Percentiles rank a stretch among this genome's conserved stretches.
Conservation (phyloP, 1,139 yeast genomes). For the Pneumocystis murina region DNA sequence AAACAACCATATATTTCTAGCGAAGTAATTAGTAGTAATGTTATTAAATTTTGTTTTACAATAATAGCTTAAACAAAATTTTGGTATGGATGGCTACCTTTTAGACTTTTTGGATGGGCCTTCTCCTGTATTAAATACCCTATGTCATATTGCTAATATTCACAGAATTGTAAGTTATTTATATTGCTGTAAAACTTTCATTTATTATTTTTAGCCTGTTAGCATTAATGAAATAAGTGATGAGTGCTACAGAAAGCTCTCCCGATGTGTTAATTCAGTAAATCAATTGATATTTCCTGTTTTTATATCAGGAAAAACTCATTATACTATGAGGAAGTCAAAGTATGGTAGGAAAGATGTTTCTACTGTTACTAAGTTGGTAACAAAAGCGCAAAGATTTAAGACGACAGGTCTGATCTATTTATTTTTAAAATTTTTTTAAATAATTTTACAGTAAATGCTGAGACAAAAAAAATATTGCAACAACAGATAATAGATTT, state of each 20-base stretch:
- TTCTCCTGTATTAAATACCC: constrained; percentile 53
- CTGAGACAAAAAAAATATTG: not conserved
- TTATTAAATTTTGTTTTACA: constrained; percentile 30
- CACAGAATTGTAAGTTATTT: constrained; percentile 29
- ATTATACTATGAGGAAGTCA: constrained; percentile 4
- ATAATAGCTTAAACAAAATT: not conserved
- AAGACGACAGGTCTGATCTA: not conserved
- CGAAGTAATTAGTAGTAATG: constrained; percentile 32
- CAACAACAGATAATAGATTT: not conserved
- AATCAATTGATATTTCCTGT: not conserved
- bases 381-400: not conserved
- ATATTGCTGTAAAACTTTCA: not conserved
- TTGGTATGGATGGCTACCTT: constrained; percentile 45
- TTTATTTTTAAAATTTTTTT: not conserved
- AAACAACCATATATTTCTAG: constrained; percentile 23
- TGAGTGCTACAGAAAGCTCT: not conserved
- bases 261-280: not conserved
- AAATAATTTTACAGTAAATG: not conserved
- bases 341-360: constrained; percentile 1
- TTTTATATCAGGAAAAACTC: constrained; percentile 1
- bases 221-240: not conserved
- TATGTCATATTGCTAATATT: constrained; percentile 44
- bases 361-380: constrained; percentile 2
- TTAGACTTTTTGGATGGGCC: constrained; percentile 67
- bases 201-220: not conserved